Evolutionary conservation across 352 stramenopile species (phyloP).

Genomic region (Pythium biforme): DNA sequence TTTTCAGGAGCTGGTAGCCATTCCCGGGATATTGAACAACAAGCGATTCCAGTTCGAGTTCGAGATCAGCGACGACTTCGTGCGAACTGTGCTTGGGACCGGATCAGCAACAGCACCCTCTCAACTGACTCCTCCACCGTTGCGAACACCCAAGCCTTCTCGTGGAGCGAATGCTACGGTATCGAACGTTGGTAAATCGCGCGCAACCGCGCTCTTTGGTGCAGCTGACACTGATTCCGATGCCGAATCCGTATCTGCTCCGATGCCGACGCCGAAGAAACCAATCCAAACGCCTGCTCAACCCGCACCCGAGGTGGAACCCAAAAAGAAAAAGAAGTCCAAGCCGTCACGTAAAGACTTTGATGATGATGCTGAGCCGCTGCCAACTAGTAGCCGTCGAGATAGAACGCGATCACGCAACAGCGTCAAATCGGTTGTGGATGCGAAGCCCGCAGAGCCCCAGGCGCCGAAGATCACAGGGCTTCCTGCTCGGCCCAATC

Average conservation of each 20-base stretch:
- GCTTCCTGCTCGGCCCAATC: constrained; percentile 62
- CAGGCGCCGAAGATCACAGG: constrained; percentile 34
- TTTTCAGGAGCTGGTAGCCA: constrained; percentile 57
- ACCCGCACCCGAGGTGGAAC: constrained; percentile 16
- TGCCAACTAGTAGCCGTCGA: constrained; percentile 7
- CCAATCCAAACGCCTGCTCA: background rate
- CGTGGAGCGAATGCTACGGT: background rate
- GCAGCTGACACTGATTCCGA: constrained; percentile 57
- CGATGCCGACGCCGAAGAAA: constrained; percentile 20
- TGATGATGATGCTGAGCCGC: background rate
- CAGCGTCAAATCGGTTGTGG: constrained; percentile 16
- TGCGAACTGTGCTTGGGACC: constrained; percentile 24
- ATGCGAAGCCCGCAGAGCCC: constrained; percentile 11
- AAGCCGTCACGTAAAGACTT: constrained; percentile 33
- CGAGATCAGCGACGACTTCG: constrained; percentile 48
- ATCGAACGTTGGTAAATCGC: constrained; percentile 8
- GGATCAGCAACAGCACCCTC: constrained; percentile 17
- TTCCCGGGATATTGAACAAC: constrained; percentile 50
- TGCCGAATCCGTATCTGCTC: constrained; percentile 49
- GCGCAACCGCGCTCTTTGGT: constrained; percentile 52
- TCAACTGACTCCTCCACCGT: background rate
- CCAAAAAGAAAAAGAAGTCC: constrained; percentile 19
- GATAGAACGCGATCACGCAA: constrained; percentile 26
- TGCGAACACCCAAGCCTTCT: constrained; percentile 3
- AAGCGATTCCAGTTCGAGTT: constrained; percentile 70